Conservation (phyloP, 1,139 yeast genomes). For the Dujonia santamariae region DNA sequence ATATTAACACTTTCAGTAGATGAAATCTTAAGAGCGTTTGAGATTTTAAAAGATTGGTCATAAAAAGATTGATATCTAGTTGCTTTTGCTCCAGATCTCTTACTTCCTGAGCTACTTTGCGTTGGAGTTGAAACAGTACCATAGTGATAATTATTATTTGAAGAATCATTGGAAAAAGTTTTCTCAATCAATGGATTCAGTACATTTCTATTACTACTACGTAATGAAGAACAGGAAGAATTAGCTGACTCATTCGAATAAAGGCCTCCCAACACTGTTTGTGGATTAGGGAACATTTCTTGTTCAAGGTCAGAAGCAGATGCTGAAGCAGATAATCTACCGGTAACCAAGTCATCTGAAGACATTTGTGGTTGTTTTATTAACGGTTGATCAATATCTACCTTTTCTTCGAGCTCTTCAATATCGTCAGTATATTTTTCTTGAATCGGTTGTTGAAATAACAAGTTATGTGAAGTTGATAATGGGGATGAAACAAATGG, state of each 20-base stretch:
- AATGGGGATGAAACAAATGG: slow-evolving; percentile 27
- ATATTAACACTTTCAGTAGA: slow-evolving; percentile 43
- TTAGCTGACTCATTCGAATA: slow-evolving; percentile 32
- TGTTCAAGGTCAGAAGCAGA: slow-evolving; percentile 7
- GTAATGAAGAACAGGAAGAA: slow-evolving; percentile 35
- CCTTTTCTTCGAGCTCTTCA: slow-evolving; percentile 22
- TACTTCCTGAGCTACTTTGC: slow-evolving; percentile 8
- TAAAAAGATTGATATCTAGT: slow-evolving; percentile 49
- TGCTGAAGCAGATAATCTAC: slow-evolving; percentile 2
- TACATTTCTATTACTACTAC: slow-evolving; percentile 14
- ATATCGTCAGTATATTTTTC: slow-evolving; percentile 17
- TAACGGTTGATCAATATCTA: no score
- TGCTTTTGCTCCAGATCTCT: slow-evolving; percentile 47
- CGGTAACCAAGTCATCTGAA: slow-evolving; percentile 20
- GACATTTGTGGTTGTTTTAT: no score
- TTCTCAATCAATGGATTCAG: slow-evolving; percentile 25
- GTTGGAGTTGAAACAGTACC: slow-evolving; percentile 10
- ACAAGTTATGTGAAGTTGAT: slow-evolving; percentile 19
- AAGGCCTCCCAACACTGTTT: slow-evolving; percentile 20
- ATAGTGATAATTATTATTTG: slow-evolving; percentile 21
- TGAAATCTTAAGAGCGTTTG: slow-evolving; percentile 43
- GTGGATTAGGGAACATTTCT: slow-evolving; percentile 21
- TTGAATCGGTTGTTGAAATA: slow-evolving; percentile 32
- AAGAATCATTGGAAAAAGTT: slow-evolving; percentile 32
- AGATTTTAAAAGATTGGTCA: slow-evolving; percentile 44